These are phyloP conservation scores for Pleurotus tuoliensis DNA, from an alignment of 768 basidiomycete species.

Conservation along the genomic window DNA sequence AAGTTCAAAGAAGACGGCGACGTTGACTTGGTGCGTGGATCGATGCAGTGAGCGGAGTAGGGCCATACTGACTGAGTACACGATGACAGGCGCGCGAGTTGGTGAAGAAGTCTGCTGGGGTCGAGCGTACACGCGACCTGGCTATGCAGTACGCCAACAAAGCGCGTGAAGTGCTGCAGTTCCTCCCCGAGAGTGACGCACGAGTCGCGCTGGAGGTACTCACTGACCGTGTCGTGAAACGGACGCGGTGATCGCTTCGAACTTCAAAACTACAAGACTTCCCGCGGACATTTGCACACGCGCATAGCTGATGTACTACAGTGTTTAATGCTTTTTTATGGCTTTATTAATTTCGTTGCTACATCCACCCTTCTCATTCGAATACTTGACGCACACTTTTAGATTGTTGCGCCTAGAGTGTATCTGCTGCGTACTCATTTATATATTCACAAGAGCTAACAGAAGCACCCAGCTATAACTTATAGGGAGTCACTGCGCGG, in stretches of 20 bases:
- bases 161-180: slow-evolving; percentile 63
- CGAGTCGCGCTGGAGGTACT: slow-evolving; percentile 71
- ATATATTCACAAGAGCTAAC: too few species aligned
- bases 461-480: too few species aligned
- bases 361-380: neutral
- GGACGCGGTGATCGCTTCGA: slow-evolving; percentile 37
- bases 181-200: slow-evolving; percentile 80
- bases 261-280: neutral
- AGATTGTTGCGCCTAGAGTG: neutral
- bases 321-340: neutral
- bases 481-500: too few species aligned
- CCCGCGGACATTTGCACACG: too few species aligned
- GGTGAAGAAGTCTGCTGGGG: slow-evolving; percentile 66
- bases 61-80: neutral
- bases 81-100: slow-evolving; percentile 56
- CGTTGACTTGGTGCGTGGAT: slow-evolving; percentile 60
- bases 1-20: slow-evolving; percentile 78
- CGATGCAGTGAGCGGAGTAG: neutral
- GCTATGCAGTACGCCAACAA: slow-evolving; percentile 73
- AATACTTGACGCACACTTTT: neutral
- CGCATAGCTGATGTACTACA: neutral
- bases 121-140: slow-evolving; percentile 74
- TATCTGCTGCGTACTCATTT: too few species aligned
- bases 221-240: slow-evolving; percentile 62
- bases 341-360: neutral